Evolutionary conservation across 1,284 basidiomycete species (phyloP), one percentile per base, ranked within the genome.

Genomic region (Rhodotorula sp.): DNA sequence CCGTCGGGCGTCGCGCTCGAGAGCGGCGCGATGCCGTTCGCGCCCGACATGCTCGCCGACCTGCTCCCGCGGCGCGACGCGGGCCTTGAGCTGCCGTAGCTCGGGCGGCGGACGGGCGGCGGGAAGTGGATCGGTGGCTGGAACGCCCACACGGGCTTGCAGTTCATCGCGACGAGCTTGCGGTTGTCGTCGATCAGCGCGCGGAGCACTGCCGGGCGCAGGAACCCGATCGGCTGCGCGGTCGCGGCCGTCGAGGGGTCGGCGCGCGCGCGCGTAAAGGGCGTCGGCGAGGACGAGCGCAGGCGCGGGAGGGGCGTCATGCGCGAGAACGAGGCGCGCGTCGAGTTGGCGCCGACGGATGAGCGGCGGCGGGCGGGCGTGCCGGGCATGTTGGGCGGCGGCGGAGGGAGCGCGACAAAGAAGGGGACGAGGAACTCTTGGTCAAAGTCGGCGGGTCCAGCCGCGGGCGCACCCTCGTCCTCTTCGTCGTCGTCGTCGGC

Each of bases 201-300:
- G 42, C 68, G 61, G 34, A 79, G 64, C 55, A 79, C 65, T 3
- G 48, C 7, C 7, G 75, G 78, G 45, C 76, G 67, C 4, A 79
- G 61, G 66, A 77, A 78, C 14, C 77, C 77, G 65, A 79, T 72
- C n/a, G 78, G 76, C 48, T 75, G 75, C 25, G 71, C 21, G 53
- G 5, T 13, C 25, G 44, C 3, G 9, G 61, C 42, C 2, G 25
- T 14, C 13, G 44, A 17, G 13, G 45, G 27, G 27, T 17, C 21
- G 44, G 62, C 25, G 34, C 48, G 57, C 5, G 57, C 17, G 27
- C 53, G 34, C 21, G 21, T 57, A 27, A 27, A 10, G 1, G n/a
- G 73, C 58, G 68, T 64, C 0, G 64, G 70, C 0, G 70, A 71
- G 21, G 67, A 61, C 4, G 74, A 34, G 19, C 62, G 56, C 8